Conservation (phyloP, 352 stramenopile species). For the Phytopythium litorale region DNA sequence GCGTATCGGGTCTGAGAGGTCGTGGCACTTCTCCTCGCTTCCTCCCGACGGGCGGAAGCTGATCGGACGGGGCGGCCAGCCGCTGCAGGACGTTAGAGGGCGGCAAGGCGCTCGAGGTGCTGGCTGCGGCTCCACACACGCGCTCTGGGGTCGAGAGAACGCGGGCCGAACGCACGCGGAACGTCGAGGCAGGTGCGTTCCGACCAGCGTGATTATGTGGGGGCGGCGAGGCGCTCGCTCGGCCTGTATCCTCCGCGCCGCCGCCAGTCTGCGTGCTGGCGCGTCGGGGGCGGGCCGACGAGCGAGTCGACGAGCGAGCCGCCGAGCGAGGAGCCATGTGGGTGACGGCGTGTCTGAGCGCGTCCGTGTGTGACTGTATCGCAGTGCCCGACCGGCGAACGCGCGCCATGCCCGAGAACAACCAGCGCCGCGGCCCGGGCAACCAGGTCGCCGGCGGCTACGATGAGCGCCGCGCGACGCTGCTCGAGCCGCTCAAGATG, state of each 20-base stretch:
- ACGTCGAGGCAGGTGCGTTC: slow-evolving; percentile 1
- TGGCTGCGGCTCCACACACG: neutral
- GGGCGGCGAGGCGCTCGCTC: too few species aligned
- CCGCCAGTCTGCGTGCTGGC: neutral
- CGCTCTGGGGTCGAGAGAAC: neutral
- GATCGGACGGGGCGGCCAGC: neutral
- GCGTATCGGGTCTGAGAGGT: neutral
- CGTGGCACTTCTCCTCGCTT: neutral
- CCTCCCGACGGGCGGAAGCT: neutral
- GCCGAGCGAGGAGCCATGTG: neutral
- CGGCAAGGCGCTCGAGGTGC: neutral
- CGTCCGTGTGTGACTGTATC: slow-evolving; percentile 2
- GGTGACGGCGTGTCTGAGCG: neutral
- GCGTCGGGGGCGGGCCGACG: neutral
- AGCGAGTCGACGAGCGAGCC: neutral
- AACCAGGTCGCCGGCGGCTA: slow-evolving; percentile 35
- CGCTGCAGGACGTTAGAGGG: too few species aligned
- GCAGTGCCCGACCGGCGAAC: slow-evolving; percentile 4
- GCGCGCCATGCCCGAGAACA: slow-evolving; percentile 5
- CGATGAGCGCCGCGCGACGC: slow-evolving; percentile 17
- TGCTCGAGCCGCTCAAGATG: slow-evolving; percentile 6
- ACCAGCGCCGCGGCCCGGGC: slow-evolving; percentile 17
- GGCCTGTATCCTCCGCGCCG: neutral
- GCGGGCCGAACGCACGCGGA: slow-evolving; percentile 5
- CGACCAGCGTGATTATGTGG: too few species aligned